These are phyloP conservation scores for Aegle marmelos DNA, from an alignment of 345 rosid genomes.

Conservation along the genomic window DNA sequence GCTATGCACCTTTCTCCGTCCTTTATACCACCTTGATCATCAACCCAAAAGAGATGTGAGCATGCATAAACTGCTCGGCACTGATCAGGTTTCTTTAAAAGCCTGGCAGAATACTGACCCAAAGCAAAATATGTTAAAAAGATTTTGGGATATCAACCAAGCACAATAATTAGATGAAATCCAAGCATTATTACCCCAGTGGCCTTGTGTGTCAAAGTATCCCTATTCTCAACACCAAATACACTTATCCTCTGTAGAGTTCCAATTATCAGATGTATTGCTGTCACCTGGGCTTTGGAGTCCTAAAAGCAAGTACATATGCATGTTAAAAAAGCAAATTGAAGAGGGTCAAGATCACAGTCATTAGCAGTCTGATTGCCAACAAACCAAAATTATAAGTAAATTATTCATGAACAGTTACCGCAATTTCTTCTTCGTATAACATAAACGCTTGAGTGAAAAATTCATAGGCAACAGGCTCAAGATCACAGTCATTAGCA, in stretches of 20 bases:
- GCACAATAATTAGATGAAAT: constrained; percentile 1
- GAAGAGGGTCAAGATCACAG: constrained; percentile 29
- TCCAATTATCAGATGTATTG: constrained; percentile 80
- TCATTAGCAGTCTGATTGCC: constrained; percentile 76
- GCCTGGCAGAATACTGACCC: constrained; percentile 82
- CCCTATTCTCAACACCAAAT: constrained; percentile 84
- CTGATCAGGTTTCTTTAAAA: constrained; percentile 91
- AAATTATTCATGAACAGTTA: constrained; percentile 25
- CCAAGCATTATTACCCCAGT: constrained; percentile 61
- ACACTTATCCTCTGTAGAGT: constrained; percentile 85
- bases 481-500: constrained; percentile 74
- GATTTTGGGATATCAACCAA: constrained; percentile 4
- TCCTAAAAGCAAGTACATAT: constrained; percentile 40
- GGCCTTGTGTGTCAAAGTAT: constrained; percentile 89
- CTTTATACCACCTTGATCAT: constrained; percentile 57
- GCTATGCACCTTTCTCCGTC: constrained; percentile 75
- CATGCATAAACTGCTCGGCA: constrained; percentile 93
- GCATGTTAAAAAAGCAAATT: constrained; percentile 1
- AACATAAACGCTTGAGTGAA: constrained; percentile 77
- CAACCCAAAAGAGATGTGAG: constrained; percentile 92
- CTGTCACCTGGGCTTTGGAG: constrained; percentile 84
- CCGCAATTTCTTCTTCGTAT: constrained; percentile 90
- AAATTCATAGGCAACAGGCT: constrained; percentile 83
- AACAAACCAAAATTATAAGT: constrained; percentile 11
- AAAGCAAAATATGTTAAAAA: constrained; percentile 3